These are phyloP conservation scores for Tilletia caries DNA, from an alignment of 1,284 basidiomycete species.

Conservation along the genomic window DNA sequence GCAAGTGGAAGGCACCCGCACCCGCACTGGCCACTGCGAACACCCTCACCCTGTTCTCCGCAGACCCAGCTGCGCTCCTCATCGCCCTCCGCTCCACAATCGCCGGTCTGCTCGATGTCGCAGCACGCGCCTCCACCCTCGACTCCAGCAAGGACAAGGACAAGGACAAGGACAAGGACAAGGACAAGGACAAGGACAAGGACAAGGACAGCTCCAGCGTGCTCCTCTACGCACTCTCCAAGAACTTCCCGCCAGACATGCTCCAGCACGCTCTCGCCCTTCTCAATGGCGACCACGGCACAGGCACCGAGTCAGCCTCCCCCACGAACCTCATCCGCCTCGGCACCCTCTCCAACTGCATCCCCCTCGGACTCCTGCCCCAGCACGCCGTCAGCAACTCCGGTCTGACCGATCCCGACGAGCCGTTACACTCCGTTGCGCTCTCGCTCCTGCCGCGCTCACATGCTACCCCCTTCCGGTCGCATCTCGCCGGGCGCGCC, in stretches of 20 bases:
- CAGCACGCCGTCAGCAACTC: constrained; percentile 24
- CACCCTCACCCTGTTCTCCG: constrained; percentile 36
- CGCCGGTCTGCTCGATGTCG: constrained; percentile 24
- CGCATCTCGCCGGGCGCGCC: constrained; percentile 33
- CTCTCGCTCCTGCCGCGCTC: constrained; percentile 32
- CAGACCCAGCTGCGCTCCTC: constrained; percentile 30
- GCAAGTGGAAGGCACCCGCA: constrained; percentile 3
- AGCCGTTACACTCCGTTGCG: constrained; percentile 31
- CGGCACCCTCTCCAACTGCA: constrained; percentile 31
- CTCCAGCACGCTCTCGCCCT: constrained; percentile 33
- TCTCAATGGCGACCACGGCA: constrained; percentile 21
- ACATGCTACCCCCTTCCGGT: constrained; percentile 36
- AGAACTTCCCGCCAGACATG: constrained; percentile 32
- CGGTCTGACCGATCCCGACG: constrained; percentile 16
- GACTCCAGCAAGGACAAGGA: no score
- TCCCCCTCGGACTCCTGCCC: constrained; percentile 34
- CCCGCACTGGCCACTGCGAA: constrained; percentile 33
- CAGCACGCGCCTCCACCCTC: constrained; percentile 19
- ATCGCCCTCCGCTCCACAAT: constrained; percentile 35
- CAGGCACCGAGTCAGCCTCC: constrained; percentile 19
- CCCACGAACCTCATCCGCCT: constrained; percentile 18
- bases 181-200: constrained; percentile 22
- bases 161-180: constrained; percentile 21
- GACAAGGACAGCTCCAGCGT: no score
- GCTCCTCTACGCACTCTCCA: constrained; percentile 38